Conservation (phyloP, 345 rosid genomes). For the Eucalyptus albens region DNA sequence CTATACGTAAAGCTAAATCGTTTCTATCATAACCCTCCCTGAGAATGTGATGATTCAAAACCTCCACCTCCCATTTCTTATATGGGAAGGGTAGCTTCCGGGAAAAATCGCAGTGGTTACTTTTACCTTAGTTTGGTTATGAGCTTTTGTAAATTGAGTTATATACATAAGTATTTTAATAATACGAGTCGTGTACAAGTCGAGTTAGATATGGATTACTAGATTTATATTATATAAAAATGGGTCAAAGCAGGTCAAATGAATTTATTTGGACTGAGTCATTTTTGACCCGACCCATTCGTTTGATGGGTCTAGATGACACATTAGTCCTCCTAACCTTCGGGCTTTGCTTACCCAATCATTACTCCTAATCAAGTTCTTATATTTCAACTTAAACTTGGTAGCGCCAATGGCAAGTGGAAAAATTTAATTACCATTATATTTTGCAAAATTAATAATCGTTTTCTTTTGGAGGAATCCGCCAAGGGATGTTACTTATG, state of each 20-base stretch:
- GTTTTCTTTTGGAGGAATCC: not conserved
- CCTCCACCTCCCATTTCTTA: no score
- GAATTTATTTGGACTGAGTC: not conserved
- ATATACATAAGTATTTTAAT: not conserved
- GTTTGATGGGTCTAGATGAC: not conserved
- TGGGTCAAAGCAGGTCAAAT: not conserved
- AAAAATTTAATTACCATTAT: not conserved
- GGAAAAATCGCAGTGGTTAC: no score
- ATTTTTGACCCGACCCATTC: accelerated
- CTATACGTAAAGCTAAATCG: accelerated
- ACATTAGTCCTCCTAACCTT: not conserved
- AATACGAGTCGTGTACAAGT: accelerated
- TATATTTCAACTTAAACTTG: not conserved
- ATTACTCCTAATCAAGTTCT: not conserved
- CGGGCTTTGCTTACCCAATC: not conserved
- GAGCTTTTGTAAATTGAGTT: not conserved
- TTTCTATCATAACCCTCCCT: accelerated
- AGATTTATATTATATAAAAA: no score
- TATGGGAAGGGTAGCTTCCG: accelerated
- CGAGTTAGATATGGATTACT: accelerated
- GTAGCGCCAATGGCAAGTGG: not conserved
- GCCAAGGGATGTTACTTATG: not conserved
- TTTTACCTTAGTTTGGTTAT: no score
- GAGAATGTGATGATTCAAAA: accelerated
- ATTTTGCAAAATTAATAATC: not conserved